Conservation (phyloP, 225 moss, liverwort and hornwort genomes). For the Pseudisothecium myosuroides region DNA sequence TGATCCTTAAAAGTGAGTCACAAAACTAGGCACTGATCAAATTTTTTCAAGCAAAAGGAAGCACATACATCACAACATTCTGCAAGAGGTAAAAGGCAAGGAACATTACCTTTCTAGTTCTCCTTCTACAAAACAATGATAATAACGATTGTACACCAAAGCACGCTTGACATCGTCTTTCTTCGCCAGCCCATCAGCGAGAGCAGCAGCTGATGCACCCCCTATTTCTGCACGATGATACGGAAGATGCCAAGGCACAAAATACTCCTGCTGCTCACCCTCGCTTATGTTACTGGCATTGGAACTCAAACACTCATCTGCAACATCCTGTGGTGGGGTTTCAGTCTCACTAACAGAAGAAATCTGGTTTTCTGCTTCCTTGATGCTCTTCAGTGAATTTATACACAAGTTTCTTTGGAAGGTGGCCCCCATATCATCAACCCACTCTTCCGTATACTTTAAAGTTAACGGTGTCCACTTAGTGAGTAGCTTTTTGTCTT, state of each 20-base stretch:
- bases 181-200: constrained; percentile 82
- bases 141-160: constrained; percentile 94
- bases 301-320: not conserved
- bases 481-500: constrained; percentile 55
- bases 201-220: constrained; percentile 79
- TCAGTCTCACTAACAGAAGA: not conserved
- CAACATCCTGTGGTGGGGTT: not conserved
- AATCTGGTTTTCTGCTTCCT: constrained; percentile 43
- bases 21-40: not conserved
- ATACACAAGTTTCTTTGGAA: constrained; percentile 37
- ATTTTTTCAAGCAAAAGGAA: not conserved
- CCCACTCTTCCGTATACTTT: constrained; percentile 83
- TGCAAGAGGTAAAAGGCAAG: not conserved
- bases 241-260: constrained; percentile 98
- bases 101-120: constrained; percentile 71
- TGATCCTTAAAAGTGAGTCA: not conserved
- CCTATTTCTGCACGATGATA: constrained; percentile 94
- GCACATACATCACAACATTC: not conserved
- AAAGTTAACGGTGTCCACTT: constrained; percentile 90
- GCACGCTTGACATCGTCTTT: constrained; percentile 86
- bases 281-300: not conserved
- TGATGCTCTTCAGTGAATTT: constrained; percentile 61
- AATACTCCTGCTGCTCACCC: constrained; percentile 88
- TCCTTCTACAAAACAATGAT: constrained; percentile 91
- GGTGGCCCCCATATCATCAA: constrained; percentile 28